Base-by-base conservation (phyloP, 1,284 basidiomycete genomes). In the Bjerkandera adusta region DNA sequence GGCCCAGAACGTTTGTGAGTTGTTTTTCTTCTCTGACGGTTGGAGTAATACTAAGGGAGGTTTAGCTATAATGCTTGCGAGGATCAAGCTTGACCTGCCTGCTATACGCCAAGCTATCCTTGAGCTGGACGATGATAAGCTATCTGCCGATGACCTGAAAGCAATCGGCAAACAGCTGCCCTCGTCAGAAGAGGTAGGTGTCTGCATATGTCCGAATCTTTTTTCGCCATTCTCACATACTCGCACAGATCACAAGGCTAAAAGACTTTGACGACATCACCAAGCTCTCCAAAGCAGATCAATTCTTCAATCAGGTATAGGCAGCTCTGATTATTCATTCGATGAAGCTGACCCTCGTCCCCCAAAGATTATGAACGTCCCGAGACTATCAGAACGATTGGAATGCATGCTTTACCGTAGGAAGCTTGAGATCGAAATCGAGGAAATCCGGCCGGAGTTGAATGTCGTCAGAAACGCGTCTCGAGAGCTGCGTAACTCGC, bases 331-430 rank as follows among this genome's bases (percentile, higher is more conserved):
- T n/a, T 18, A 24, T 13, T 30, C 16, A 6, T 25, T 15, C 24
- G 10, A 16, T 10, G 20, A 24, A 18, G 32, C 8, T 20, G 24
- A 25, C 13, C 30, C 3, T 44, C 34, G 36, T 15, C 18, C 52
- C 24, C 47, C 53, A 3, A 53, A 93, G 84, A 87, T 96, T 52
- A 85, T 87, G 67, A 71, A 69, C 3, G 85, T 96, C 36, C 89
- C 92, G 1, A 73, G 89, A 18, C 73, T 96, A 5, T 60, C 77
- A 3, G 77, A 86, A 54, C 77, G 93, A 2, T 64, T 94, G 26
- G 80, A 84, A 5, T 87, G 83, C 57, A 92, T 95, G 85, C 63
- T 93, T 12, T 95, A 89, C 65, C 81, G 90, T 18, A 76, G 83
- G 18, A 85, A 82, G 52, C 76, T 96, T 18, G 89, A 94, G 45